Evolutionary conservation across 495 filamentous ascomycete genomes (phyloP).

Genomic region (Trypethelium eluteriae): DNA sequence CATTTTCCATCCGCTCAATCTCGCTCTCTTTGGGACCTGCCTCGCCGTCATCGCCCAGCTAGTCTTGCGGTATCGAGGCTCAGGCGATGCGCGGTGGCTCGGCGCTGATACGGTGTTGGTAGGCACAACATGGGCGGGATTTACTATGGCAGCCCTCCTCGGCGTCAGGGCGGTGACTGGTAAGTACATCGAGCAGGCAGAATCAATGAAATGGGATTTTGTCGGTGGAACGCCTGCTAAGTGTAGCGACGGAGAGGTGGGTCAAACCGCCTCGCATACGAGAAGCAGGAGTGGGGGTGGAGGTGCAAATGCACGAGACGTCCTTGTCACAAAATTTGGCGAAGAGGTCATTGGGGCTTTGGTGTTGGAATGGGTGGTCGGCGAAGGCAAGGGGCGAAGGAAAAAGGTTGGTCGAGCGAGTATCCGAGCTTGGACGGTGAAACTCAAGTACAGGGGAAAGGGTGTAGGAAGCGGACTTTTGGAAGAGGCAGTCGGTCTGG

Average conservation of each 20-base stretch:
- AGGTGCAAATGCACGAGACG: conserved; percentile 29
- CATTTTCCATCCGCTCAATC: conserved; percentile 44
- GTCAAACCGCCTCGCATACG: conserved; percentile 14
- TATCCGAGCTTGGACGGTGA: conserved; percentile 70
- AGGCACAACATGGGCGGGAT: conserved; percentile 38
- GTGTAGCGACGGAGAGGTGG: not conserved
- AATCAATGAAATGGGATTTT: conserved; percentile 46
- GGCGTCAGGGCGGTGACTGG: conserved; percentile 36
- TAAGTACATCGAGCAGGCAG: conserved; percentile 47
- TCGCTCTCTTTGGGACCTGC: conserved; percentile 35
- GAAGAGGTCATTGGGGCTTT: conserved; percentile 50
- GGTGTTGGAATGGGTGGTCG: conserved; percentile 41
- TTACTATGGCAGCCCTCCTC: conserved; percentile 42
- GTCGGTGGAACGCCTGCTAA: conserved; percentile 33
- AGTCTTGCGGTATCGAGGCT: not conserved
- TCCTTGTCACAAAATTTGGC: conserved; percentile 50
- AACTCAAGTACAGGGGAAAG: conserved; percentile 53
- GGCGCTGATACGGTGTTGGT: conserved; percentile 33
- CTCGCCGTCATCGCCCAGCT: conserved; percentile 31
- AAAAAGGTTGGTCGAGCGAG: conserved; percentile 39
- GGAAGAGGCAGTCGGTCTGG: conserved; percentile 54
- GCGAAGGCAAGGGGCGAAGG: conserved; percentile 39
- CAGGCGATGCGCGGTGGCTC: conserved; percentile 28
- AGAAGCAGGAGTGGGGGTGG: conserved; percentile 14
- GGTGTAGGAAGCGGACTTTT: conserved; percentile 65